Base-by-base conservation (phyloP, 352 stramenopile species). In the Globisporangium megalacanthum region DNA sequence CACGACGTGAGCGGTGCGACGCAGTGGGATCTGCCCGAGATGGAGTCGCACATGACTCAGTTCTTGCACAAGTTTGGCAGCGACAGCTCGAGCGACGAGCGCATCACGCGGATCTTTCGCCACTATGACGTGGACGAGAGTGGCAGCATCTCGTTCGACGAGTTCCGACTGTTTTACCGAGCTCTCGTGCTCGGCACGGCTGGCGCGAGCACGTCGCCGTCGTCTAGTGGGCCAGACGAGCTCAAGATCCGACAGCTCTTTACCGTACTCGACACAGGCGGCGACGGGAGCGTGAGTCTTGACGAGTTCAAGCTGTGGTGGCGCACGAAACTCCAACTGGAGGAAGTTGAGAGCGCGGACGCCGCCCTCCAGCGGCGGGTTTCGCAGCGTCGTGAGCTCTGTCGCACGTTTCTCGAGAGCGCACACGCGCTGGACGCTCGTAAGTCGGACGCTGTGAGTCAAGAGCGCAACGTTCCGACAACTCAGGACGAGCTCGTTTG, bases 281-380 rank as follows among this genome's bases (percentile, higher is more conserved):
- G 75, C 14, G 81, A 89, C 39, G 79, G 77, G 9, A 54, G 68
- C 36, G 81, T 89, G 33, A 88, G 64, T 54, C 54, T 88, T 3
- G 79, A 88, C 3, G 81, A 92, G 57, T 92, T 92, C 58, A 69
- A 76, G 47, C 41, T 80, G n/a, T 92, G 81, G 81, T 89, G 81
- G 81, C 71, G 75, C 56, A 79, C 81, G 1, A 92, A 88, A 36
- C 59, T 86, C 4, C 61, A 79, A 51, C 58, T 92, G 3, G 75
- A 87, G 54, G 58, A 72, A 5, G 72, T 85, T 17, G 81, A 79
- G 17, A 75, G 58, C 0, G 68, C 73, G 4, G 63, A 79, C 22
- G 52, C 61, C 13, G 73, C 72, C 10, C 58, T 46, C 1, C 52
- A 58, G 17, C 72, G 63, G 20, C 61, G 62, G 5, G 29, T 64